Conservation (phyloP, 2,329 filamentous ascomycete genomes). For the Stemphylium lycopersici region DNA sequence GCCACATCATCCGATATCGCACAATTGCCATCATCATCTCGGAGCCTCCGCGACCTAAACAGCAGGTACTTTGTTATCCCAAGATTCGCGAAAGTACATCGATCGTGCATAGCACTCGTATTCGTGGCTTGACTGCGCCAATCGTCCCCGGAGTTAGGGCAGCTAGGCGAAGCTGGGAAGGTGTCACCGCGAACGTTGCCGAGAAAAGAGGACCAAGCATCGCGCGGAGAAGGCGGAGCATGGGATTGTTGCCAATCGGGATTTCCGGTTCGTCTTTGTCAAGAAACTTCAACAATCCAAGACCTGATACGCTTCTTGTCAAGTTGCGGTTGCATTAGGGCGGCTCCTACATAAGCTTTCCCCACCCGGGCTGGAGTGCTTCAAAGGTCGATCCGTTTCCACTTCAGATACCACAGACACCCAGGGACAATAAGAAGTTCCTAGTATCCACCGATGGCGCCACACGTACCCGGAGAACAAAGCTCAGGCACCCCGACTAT, state of each 20-base stretch:
- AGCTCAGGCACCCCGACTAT: not conserved
- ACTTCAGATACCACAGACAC: not conserved
- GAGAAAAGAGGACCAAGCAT: conserved; percentile 17
- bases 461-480: not conserved
- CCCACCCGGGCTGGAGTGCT: not conserved
- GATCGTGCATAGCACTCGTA: conserved; percentile 24
- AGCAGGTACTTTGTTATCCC: conserved; percentile 17
- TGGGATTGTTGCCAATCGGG: conserved; percentile 2
- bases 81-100: conserved; percentile 23
- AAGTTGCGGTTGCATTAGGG: not conserved
- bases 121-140: conserved; percentile 20
- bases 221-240: conserved; percentile 4
- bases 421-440: not conserved
- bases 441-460: not conserved
- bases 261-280: not conserved
- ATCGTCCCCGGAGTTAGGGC: conserved; percentile 2
- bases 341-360: not conserved
- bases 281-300: not conserved
- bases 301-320: not conserved
- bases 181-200: conserved; percentile 33
- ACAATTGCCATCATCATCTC: conserved; percentile 1
- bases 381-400: not conserved
- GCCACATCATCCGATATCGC: conserved; percentile 27
- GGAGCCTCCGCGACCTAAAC: conserved; percentile 3
- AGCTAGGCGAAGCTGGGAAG: conserved; percentile 39